phyloP scores from a whole-genome alignment of 805 yeast genomes.

The Starmera pachycereana region DNA sequence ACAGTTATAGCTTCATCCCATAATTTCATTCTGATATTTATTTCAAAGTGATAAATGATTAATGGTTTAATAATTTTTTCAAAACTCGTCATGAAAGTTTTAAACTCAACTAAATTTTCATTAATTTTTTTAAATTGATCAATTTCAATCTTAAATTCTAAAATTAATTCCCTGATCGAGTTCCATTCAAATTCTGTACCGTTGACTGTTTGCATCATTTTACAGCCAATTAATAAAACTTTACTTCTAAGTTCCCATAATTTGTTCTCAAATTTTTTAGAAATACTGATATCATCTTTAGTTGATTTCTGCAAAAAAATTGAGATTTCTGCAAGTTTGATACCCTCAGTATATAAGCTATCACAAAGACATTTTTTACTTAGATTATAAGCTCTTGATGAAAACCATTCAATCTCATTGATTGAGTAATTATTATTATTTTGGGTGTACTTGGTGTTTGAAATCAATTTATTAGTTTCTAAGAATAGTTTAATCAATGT shows the following conservation, averaged over 20 bases:
- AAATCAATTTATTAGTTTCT: constrained; percentile 9
- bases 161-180: constrained; percentile 3
- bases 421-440: constrained; percentile 13
- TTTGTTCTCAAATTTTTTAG: constrained; percentile 9
- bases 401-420: constrained; percentile 32
- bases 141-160: constrained; percentile 6
- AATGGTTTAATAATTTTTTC: constrained; percentile 13
- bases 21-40: constrained; percentile 15
- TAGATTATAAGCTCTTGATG: constrained; percentile 24
- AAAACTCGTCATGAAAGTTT: constrained; percentile 1
- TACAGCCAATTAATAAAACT: constrained; percentile 9
- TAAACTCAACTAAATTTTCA: constrained; percentile 6
- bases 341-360: constrained; percentile 7
- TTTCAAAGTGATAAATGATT: constrained; percentile 16
- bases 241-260: constrained; percentile 11
- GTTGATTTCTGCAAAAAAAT: constrained; percentile 11
- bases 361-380: constrained; percentile 16
- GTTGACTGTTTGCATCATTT: neutral
- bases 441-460: constrained; percentile 1
- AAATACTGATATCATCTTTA: constrained; percentile 19
- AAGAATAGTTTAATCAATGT: constrained; percentile 6
- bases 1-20: constrained; percentile 12
- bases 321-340: constrained; percentile 14
- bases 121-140: constrained; percentile 8
- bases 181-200: constrained; percentile 5